Evolutionary conservation across 1,284 basidiomycete genomes (phyloP), one percentile per base, ranked within the genome.

Genomic region (Ustilago tritici): DNA sequence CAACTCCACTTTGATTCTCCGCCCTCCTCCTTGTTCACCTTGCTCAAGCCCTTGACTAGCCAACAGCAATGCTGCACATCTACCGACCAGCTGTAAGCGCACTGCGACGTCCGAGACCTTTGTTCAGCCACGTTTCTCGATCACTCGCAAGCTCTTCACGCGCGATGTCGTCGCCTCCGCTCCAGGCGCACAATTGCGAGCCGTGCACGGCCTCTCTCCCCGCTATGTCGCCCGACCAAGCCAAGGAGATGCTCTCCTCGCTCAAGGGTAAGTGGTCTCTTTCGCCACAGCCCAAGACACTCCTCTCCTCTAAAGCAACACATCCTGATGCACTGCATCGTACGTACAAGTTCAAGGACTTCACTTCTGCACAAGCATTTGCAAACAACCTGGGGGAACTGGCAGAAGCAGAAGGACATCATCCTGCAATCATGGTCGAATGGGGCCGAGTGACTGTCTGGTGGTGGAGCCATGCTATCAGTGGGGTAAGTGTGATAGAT

Each of bases 381-480:
- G 65, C 76, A 2, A 61, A 71, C 31, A 43, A 53, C 31, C 60
- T 85, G 34, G 84, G 77, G 5, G 56, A 60, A 28, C 61, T 77
- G n/a, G 79, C 84, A 1, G 84, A 85, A 41, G 43, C 23, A 4
- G 57, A 85, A 35, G 78, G 80, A 0, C 84, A 85, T 47, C 84
- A 85, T 63, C 84, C 84, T 2, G 79, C 79, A 0, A 65, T 85
- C 58, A 68, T 85, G 65, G 66, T 81, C 19, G 84, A 83, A 55
- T 85, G 84, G 82, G 84, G 84, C 28, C 65, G 74, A 43, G 84
- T 85, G 17, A 70, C 68, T 7, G 80, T 84, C 1, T 84, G 76
- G 61, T 85, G 84, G 84, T 85, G 84, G 84, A 84, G 84, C 28
- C 84, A 85, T 61, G 65, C 80, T 6, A 79, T 84, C 56, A 69